A percentile compares a stretch with the other conserved stretches of the same genome.
Evolutionary conservation across 169 alveolate genomes (phyloP).

Genomic region (Miamiensis avidus): DNA sequence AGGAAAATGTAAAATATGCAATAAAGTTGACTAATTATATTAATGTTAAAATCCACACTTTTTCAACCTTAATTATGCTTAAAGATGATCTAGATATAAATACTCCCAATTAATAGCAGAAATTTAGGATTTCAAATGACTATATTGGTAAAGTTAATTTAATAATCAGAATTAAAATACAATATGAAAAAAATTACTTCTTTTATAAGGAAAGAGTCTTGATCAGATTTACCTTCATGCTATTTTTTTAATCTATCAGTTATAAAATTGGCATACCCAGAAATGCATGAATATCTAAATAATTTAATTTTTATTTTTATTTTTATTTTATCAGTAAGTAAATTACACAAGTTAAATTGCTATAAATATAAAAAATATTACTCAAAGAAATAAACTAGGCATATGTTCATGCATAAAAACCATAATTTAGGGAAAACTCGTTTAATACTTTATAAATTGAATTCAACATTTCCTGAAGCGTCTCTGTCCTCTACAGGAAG

Average conservation of each 20-base stretch:
- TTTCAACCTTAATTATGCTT: conserved; percentile 52
- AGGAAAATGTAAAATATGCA: conserved; percentile 49
- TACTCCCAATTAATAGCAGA: conserved; percentile 80
- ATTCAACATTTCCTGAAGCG: conserved; percentile 37
- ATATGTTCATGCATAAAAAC: conserved; percentile 46
- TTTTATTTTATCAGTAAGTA: too few species aligned
- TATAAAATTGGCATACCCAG: conserved; percentile 28
- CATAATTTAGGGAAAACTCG: conserved; percentile 36
- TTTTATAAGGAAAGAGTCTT: conserved; percentile 41
- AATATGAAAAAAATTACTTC: conserved; percentile 9
- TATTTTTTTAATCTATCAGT: background rate
- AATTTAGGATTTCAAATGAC: conserved; percentile 59
- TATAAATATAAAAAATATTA: too few species aligned
- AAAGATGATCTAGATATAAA: conserved; percentile 71
- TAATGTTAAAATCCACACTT: conserved; percentile 60
- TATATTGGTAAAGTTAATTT: too few species aligned
- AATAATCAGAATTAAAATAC: conserved; percentile 34
- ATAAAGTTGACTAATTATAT: conserved; percentile 59
- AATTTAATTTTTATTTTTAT: too few species aligned
- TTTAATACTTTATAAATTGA: conserved; percentile 33
- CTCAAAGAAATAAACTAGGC: conserved; percentile 55
- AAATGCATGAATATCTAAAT: conserved; percentile 40
- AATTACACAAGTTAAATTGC: too few species aligned
- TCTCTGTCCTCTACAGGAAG: conserved; percentile 26
- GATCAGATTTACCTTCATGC: background rate